Conservation (phyloP, 768 basidiomycete species). For the Paxillus ammoniavirescens region DNA sequence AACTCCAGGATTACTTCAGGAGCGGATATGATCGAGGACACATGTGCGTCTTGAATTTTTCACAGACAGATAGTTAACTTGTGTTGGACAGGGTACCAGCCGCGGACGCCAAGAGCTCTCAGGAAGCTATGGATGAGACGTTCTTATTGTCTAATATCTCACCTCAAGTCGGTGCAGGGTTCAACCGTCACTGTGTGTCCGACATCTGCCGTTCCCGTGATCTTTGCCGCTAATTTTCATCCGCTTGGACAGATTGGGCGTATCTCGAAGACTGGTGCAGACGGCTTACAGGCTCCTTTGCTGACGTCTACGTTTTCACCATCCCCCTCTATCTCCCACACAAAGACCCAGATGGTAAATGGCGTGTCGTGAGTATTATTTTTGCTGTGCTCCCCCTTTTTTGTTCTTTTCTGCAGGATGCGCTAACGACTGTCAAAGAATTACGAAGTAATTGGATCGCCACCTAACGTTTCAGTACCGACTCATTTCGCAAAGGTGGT, state of each 20-base stretch:
- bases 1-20: conserved; percentile 83
- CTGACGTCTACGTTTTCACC: conserved; percentile 97
- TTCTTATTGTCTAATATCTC: conserved; percentile 95
- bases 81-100: conserved; percentile 76
- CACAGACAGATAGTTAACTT: neutral
- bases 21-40: conserved; percentile 97
- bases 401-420: neutral
- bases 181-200: conserved; percentile 90
- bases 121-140: conserved; percentile 95
- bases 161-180: conserved; percentile 96
- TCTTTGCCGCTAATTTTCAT: neutral
- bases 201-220: neutral
- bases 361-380: conserved; percentile 75
- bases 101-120: conserved; percentile 90
- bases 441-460: conserved; percentile 92
- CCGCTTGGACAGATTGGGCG: conserved; percentile 74
- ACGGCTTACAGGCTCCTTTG: conserved; percentile 78
- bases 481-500: conserved; percentile 99
- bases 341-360: conserved; percentile 86
- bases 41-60: conserved; percentile 57
- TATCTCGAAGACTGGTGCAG: conserved; percentile 97
- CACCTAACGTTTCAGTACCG: conserved; percentile 89
- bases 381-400: neutral
- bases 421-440: conserved; percentile 43
- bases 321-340: conserved; percentile 94